Evolutionary conservation across 139 green algal species (phyloP), one percentile per base, ranked within the genome.

Genomic region (Ostreobium quekettii): DNA sequence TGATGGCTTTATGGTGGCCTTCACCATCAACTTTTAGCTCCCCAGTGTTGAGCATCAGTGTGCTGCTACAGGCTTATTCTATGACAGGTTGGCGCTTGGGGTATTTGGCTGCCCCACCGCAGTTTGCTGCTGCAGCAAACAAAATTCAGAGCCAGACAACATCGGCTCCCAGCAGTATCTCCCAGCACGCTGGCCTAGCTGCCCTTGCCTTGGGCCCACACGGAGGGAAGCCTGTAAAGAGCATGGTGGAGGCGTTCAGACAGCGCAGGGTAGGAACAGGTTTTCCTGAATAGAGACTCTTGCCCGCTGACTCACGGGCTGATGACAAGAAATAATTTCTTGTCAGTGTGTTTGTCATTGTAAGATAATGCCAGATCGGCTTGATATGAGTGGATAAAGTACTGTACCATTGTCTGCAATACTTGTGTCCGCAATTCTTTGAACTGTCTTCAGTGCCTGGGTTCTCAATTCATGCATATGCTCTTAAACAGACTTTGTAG

Each of bases 61-160:
- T n/a, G 3, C 47, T 22, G 15, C 56, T 63, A 8, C 73, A 84
- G 74, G 85, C 83, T 0, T 96, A 88, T 69, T 85, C 87, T 47
- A 93, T 95, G 87, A 92, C 85, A 2, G 78, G 77, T 35, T 77
- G 64, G 77, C 64, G 72, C 29, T 2, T 99, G n/a, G 93, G 93
- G 32, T 99, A 99, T 83, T 66, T 97, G 26, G 93, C 93, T 0
- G 93, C 90, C 1, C 93, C 93, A 0, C 59, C 64, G 15, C 77
- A 82, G 48, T 96, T 95, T 78, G 88, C 89, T n/a, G 77, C 74
- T 7, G 90, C 86, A 4, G 80, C 81, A 31, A 85, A 82, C 5
- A 76, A 81, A 66, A 93, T 97, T 47, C 92, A 98, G 78, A 90
- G 81, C 60, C 92, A 98, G 74, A 86, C 73, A 72, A 99, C 93